Evolutionary conservation across 2,329 filamentous ascomycete species (phyloP), one percentile per base, ranked within the genome.

Genomic region (Zymoseptoria brevis): DNA sequence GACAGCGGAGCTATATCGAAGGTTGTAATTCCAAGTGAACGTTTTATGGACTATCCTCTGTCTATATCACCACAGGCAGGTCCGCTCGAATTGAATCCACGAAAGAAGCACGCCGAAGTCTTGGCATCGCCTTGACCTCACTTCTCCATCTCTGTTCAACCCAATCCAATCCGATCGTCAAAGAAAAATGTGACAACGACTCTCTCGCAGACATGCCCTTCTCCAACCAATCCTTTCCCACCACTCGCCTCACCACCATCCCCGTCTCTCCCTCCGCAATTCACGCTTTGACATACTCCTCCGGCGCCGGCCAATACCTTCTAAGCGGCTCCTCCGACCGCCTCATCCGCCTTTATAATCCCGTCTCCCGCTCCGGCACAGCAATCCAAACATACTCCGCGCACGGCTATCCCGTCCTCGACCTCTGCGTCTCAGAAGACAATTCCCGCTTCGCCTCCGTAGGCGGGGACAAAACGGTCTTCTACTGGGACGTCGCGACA

Each of bases 381-480:
- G 35, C 35, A 4, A 90, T 99, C 70, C 92, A 96, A 75, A 89
- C 85, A 41, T 99, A 96, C 77, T 79, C 86, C 41, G 90, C 89
- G 2, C 94, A 99, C 75, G 92, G 90, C 66, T 96, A 99, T 77
- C 88, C 92, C 67, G 88, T 99, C 7, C 86, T 96, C 61, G 88
- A 89, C 65, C 80, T 99, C 48, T 80, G 83, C 56, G 87, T 96
- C 54, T 73, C 78, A 19, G 71, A 78, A 22, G 87, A 90, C 76
- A 99, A 99, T 75, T 83, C 90, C 65, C 85, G 85, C 50, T 96
- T 99, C 73, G 87, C 86, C 8, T 92, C 87, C n/a, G 83, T 85
- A 1, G 94, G 94, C 66, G 94, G 94, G 60, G 94, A 99, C 77
- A 89, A 93, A 67, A 81, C 83, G 62, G 90, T 96, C 0, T 96